Conservation (phyloP, 768 basidiomycete species). For the Stropharia rugosoannulata region DNA sequence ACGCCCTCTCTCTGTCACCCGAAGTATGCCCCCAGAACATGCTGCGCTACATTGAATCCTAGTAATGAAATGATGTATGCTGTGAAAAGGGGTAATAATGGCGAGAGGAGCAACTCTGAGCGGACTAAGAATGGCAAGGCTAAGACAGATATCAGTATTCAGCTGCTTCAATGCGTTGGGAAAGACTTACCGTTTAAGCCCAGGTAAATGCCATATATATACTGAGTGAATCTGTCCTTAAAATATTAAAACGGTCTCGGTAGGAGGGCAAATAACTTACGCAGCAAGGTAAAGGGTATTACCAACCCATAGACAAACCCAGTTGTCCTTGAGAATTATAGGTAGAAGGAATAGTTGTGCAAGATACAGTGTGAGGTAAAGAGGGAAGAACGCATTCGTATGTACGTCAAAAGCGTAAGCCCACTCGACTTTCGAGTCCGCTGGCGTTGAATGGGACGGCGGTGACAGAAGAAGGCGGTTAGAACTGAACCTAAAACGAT, state of each 20-base stretch:
- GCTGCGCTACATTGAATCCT: slow-evolving; percentile 87
- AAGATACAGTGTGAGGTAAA: slow-evolving; percentile 87
- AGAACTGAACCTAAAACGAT: slow-evolving; percentile 53
- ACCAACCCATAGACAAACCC: slow-evolving; percentile 93
- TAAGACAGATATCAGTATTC: slow-evolving; percentile 23
- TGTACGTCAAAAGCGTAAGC: slow-evolving; percentile 97
- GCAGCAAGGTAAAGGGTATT: slow-evolving; percentile 91
- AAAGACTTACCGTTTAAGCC: slow-evolving; percentile 68
- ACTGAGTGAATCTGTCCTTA: slow-evolving; percentile 71
- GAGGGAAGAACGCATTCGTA: slow-evolving; percentile 94
- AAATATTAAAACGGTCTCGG: slow-evolving; percentile 7
- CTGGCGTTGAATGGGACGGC: slow-evolving; percentile 66
- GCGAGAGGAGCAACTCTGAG: slow-evolving; percentile 87
- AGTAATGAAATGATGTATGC: slow-evolving; percentile 85
- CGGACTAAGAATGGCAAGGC: slow-evolving; percentile 95
- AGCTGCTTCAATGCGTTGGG: slow-evolving; percentile 8
- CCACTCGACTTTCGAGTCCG: slow-evolving; percentile 83
- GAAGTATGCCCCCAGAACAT: slow-evolving; percentile 83
- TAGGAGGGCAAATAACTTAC: slow-evolving; percentile 38
- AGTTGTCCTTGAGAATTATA: slow-evolving; percentile 79
- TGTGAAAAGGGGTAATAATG: slow-evolving; percentile 81
- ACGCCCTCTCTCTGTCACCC: slow-evolving; percentile 17
- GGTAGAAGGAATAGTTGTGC: slow-evolving; percentile 87
- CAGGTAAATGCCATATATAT: slow-evolving; percentile 88
- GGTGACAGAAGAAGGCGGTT: slow-evolving; percentile 72